Evolutionary conservation across 2,329 filamentous ascomycete genomes (phyloP).

Genomic region (Ophiostoma sp.): DNA sequence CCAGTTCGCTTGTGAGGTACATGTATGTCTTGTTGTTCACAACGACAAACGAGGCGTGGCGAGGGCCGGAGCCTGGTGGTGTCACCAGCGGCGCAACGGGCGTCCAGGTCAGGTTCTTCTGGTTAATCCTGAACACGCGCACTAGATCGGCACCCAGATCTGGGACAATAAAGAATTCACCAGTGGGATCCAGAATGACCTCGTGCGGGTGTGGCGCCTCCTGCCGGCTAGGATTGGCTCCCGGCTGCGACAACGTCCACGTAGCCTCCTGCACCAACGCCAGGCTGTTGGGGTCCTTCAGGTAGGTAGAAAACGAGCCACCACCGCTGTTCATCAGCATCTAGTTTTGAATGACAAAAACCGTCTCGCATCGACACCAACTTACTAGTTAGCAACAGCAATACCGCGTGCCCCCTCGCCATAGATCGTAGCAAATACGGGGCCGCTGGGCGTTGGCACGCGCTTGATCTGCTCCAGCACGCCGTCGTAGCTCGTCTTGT

Average conservation of each 20-base stretch:
- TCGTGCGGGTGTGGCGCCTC: conserved; percentile 58
- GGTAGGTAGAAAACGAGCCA: conserved; percentile 42
- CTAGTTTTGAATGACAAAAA: not conserved
- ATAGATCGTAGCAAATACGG: conserved; percentile 42
- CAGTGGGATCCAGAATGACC: conserved; percentile 60
- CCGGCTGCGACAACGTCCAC: conserved; percentile 38
- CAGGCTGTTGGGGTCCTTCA: conserved; percentile 37
- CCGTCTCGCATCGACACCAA: conserved; percentile 17
- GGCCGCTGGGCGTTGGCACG: conserved; percentile 36
- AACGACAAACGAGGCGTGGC: conserved; percentile 57
- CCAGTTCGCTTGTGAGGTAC: conserved; percentile 58
- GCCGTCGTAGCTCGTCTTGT: conserved; percentile 37
- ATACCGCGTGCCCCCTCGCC: conserved; percentile 39
- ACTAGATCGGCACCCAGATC: conserved; percentile 62
- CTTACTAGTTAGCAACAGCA: conserved; percentile 45
- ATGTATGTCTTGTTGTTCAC: conserved; percentile 44
- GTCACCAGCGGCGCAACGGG: conserved; percentile 39
- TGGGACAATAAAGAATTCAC: conserved; percentile 56
- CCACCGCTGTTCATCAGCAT: conserved; percentile 28
- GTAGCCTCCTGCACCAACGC: conserved; percentile 36
- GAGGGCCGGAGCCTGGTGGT: conserved; percentile 54
- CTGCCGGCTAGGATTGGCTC: conserved; percentile 44
- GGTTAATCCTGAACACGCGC: conserved; percentile 51
- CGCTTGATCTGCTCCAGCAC: conserved; percentile 37
- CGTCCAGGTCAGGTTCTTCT: conserved; percentile 40